Base-by-base conservation (phyloP, 345 rosid species). In the Draba incana region DNA sequence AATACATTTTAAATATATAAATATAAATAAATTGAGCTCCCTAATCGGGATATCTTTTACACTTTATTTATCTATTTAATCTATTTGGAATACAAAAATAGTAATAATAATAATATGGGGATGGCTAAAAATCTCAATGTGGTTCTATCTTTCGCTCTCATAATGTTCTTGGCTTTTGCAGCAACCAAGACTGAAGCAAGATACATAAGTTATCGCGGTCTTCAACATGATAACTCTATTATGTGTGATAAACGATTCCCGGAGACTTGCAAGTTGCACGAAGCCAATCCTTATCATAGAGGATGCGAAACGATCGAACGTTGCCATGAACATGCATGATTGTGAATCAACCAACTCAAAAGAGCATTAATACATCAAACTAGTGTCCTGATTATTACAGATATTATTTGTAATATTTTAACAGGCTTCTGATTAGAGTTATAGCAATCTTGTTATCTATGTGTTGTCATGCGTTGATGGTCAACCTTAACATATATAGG, bases 131-230 rank as follows among this genome's bases (percentile, higher is more conserved):
- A 3, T 64, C 0, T 48, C 7, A 49, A 57, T 9, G 4, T 64
- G 24, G 42, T 64, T 30, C 3, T 64, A 35, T 72, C 65, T 46
- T 39, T 72, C 0, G 66, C 4, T 23, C 20, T 72, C 27, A 2
- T 57, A 1, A 31, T 72, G n/a, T 48, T 72, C 2, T 47, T 72
- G 13, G 65, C 64, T 48, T 8, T 72, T 56, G 71, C 53, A 38
- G 20, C 65, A 30, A 57, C 65, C 33, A 48, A 64, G 0, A 0
- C 12, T 48, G 71, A 72, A 0, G 60, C 66, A 6, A 64, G 28
- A 49, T 5, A 0, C 46, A 48, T 72, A 9, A 0, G 7, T 10
- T 72, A 72, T 8, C 2, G 11, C 1, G 45, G 0, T 30, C 4
- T 72, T 1, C 0, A 0, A 0, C 1, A 6, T 15, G 57, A 72